Percentiles rank a stretch among this genome's conserved stretches.
Conservation (phyloP, 2,329 filamentous ascomycete genomes). For the Aspergillus nomiae region DNA sequence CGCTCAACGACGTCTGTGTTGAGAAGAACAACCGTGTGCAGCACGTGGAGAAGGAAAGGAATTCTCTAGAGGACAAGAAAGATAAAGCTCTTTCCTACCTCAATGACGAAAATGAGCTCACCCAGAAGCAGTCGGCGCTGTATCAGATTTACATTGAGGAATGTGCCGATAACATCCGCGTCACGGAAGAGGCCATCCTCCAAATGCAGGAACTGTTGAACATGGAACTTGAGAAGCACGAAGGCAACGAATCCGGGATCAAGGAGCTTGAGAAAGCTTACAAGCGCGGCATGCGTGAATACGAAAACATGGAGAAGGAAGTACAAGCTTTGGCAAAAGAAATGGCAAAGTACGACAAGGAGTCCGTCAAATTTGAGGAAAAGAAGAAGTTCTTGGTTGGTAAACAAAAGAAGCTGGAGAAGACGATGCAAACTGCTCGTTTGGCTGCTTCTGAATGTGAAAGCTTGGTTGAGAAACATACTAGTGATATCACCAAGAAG, state of each 20-base stretch:
- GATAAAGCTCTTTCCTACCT: slow-evolving; percentile 88
- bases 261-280: slow-evolving; percentile 85
- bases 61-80: slow-evolving; percentile 91
- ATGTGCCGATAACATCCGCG: slow-evolving; percentile 82
- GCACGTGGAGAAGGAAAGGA: slow-evolving; percentile 97
- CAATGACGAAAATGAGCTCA: slow-evolving; percentile 88
- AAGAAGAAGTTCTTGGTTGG: slow-evolving; percentile 90
- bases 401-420: slow-evolving; percentile 95
- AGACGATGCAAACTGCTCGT: slow-evolving; percentile 76
- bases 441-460: slow-evolving; percentile 73
- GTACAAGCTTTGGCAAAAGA: slow-evolving; percentile 80
- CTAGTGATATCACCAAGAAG: slow-evolving; percentile 75
- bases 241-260: slow-evolving; percentile 86
- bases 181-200: slow-evolving; percentile 86
- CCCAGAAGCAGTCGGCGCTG: slow-evolving; percentile 82
- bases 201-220: slow-evolving; percentile 88
- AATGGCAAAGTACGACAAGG: slow-evolving; percentile 90
- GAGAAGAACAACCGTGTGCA: slow-evolving; percentile 96
- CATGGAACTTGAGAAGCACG: slow-evolving; percentile 85
- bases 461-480: slow-evolving; percentile 75
- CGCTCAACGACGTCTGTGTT: slow-evolving; percentile 87
- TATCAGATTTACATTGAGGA: slow-evolving; percentile 92
- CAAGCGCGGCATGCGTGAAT: slow-evolving; percentile 79
- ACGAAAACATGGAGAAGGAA: slow-evolving; percentile 78
- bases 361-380: slow-evolving; percentile 95